Evolutionary conservation across 2,329 filamentous ascomycete species (phyloP), one percentile per base, ranked within the genome.

Genomic region (Lachnellula suecica): DNA sequence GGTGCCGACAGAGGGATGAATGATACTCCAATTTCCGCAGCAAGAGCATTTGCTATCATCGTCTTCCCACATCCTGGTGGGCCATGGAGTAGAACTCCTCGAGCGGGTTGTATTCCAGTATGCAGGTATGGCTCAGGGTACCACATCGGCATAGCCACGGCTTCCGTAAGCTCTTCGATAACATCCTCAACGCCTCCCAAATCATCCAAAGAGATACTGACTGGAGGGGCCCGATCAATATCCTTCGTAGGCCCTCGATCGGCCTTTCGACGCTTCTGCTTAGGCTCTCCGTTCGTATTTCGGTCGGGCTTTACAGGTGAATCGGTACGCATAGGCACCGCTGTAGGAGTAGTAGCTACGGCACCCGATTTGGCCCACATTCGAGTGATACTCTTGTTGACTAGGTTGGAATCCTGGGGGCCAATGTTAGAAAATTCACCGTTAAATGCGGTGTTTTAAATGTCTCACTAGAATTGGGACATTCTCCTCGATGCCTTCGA

Each of bases 11-110:
- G 85, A 2, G 89, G 82, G 54, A 95, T 87, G 64, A 91, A 93
- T 0, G 89, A 85, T 2, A 91, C 83, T 1, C 85, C 86, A 19
- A 92, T 74, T 57, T 85, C 83, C 1, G 88, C 87, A 3, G 90
- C 90, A 62, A 90, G 86, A 1, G 88, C 89, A 67, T 91, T 85
- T 9, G 88, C 88, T 53, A 95, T 84, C 75, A 89, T 86, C 0
- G 90, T 95, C 70, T 95, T 95, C 61, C 90, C 90, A 65, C 90
- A 94, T 23, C 90, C 90, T 2, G 90, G 89, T 1, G 90, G 90
- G 0, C 90, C 90, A 70, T 95, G 88, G 4, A 95, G 77, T 22
- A 95, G 72, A 15, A 95, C 85, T 54, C 89, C 88, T 43, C 87
- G 82, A 31, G 87, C 84, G 37, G 88, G 84, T 31, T 88, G 84